Evolutionary conservation across 2,329 filamentous ascomycete species (phyloP).

Genomic region (Chaetothyriales sp.): DNA sequence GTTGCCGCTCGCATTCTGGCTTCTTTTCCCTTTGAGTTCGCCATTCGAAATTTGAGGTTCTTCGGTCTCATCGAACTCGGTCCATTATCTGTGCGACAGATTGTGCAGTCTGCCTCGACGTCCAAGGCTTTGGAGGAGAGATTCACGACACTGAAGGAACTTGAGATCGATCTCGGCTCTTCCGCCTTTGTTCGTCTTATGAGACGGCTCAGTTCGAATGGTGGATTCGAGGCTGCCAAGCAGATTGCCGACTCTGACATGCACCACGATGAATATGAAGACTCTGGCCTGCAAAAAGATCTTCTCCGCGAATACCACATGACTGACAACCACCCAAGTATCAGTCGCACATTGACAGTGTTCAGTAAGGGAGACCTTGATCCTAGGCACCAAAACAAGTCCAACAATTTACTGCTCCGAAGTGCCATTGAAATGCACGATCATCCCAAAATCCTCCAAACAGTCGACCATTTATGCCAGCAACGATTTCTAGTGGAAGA

Average conservation of each 20-base stretch:
- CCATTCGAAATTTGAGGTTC: conserved; percentile 53
- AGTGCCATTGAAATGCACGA: conserved; percentile 23
- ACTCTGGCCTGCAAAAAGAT: conserved; percentile 37
- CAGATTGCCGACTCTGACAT: conserved; percentile 44
- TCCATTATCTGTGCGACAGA: conserved; percentile 59
- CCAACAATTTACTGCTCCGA: conserved; percentile 27
- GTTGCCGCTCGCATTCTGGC: conserved; percentile 73
- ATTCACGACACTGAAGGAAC: conserved; percentile 44
- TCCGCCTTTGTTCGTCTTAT: conserved; percentile 53
- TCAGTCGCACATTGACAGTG: conserved; percentile 41
- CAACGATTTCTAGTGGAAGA: not conserved
- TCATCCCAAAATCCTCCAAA: conserved; percentile 18
- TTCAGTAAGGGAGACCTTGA: conserved; percentile 26
- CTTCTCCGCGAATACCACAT: conserved; percentile 39
- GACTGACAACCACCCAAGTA: conserved; percentile 35
- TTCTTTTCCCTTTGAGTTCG: conserved; percentile 56
- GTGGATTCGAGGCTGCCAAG: conserved; percentile 38
- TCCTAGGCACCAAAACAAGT: conserved; percentile 19
- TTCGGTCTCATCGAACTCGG: conserved; percentile 60
- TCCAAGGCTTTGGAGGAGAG: conserved; percentile 41
- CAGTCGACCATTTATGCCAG: conserved; percentile 2
- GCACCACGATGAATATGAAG: conserved; percentile 49
- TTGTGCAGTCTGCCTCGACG: conserved; percentile 50
- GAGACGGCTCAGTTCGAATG: conserved; percentile 44
- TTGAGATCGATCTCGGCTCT: conserved; percentile 47